Evolutionary conservation across 331 rosid genomes (phyloP).

Genomic region (Malus hybrid): DNA sequence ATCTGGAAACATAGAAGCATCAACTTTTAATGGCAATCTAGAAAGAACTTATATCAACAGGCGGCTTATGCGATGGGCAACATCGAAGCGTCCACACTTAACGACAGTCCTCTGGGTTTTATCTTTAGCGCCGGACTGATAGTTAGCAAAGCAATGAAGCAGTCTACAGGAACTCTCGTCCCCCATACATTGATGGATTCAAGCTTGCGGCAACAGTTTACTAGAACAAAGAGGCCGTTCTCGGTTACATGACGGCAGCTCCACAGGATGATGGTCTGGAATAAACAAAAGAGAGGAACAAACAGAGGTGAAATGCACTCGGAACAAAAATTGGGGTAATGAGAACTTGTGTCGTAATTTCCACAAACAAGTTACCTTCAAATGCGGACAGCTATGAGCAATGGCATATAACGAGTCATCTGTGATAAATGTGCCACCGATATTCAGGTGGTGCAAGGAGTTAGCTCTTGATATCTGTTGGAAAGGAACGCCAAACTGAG

Average conservation of each 20-base stretch:
- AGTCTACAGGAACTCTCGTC: constrained; percentile 67
- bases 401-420: constrained; percentile 71
- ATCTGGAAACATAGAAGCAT: constrained; percentile 14
- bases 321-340: background rate
- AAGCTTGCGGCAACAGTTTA: constrained; percentile 64
- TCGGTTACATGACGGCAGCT: constrained; percentile 88
- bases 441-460: constrained; percentile 66
- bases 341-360: background rate
- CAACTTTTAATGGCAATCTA: constrained; percentile 11
- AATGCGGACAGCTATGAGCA: constrained; percentile 62
- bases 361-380: constrained; percentile 42
- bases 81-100: constrained; percentile 9
- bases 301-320: background rate
- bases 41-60: constrained; percentile 5
- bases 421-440: constrained; percentile 93
- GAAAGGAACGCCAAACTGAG: background rate
- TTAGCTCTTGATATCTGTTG: constrained; percentile 66
- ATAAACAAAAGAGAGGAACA: background rate
- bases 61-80: constrained; percentile 15
- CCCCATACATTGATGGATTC: constrained; percentile 85
- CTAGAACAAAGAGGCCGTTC: constrained; percentile 58
- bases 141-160: constrained; percentile 44
- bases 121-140: constrained; percentile 63
- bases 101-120: constrained; percentile 30
- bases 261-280: constrained; percentile 82